Conservation (phyloP, 1,284 basidiomycete species). For the Naganishia liquefaciens region DNA sequence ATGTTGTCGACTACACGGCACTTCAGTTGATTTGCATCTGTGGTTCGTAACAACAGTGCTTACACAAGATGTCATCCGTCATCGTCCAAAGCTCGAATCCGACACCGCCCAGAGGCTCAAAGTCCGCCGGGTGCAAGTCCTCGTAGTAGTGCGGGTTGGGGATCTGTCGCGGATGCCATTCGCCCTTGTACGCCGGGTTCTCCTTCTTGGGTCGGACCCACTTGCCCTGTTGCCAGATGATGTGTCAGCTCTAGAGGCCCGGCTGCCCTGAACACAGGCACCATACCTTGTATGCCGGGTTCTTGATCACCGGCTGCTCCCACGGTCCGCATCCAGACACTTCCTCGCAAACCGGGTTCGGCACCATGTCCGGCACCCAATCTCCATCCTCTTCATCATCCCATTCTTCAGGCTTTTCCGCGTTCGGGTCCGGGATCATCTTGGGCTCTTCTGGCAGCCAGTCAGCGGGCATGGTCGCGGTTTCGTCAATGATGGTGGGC, state of each 20-base stretch:
- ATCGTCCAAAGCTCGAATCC: constrained; percentile 98
- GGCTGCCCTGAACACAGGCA: background rate
- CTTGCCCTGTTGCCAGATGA: constrained; percentile 64
- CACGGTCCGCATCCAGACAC: constrained; percentile 93
- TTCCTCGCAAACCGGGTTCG: constrained; percentile 85
- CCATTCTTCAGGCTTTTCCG: constrained; percentile 99
- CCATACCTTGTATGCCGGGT: constrained; percentile 75
- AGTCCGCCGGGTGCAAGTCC: constrained; percentile 81
- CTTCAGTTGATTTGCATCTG: background rate
- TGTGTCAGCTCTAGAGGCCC: background rate
- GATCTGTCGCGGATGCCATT: constrained; percentile 90
- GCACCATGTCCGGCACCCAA: constrained; percentile 86
- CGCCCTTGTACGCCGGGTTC: constrained; percentile 97
- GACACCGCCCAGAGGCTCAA: constrained; percentile 85
- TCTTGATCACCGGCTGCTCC: constrained; percentile 81
- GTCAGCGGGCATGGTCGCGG: constrained; percentile 86
- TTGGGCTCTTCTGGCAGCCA: constrained; percentile 91
- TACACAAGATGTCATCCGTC: constrained; percentile 90
- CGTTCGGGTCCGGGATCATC: constrained; percentile 84
- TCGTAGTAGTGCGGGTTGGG: constrained; percentile 90
- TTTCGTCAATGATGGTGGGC: constrained; percentile 81
- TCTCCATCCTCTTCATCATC: constrained; percentile 98
- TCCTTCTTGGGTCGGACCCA: constrained; percentile 92
- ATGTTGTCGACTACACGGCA: constrained; percentile 70
- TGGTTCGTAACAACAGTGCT: constrained; percentile 31